Conservation (phyloP, 257 asterid species). For the Fraxinus anomala region DNA sequence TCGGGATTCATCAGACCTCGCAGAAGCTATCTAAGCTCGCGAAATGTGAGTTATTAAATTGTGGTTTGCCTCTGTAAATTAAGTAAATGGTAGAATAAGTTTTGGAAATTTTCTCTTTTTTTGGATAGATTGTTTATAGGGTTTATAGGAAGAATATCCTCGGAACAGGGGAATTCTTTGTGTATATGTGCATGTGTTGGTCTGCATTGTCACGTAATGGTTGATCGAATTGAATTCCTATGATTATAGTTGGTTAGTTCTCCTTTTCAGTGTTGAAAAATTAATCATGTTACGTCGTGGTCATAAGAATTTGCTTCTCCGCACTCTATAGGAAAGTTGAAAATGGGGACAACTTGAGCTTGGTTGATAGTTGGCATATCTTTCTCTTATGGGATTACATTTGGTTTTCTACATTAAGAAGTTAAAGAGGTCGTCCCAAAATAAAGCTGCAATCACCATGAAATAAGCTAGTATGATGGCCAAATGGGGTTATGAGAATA, state of each 20-base stretch:
- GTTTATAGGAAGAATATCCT: neutral
- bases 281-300: neutral
- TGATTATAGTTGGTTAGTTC: neutral
- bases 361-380: conserved; percentile 4
- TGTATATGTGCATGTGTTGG: neutral
- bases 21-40: conserved; percentile 55
- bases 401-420: neutral
- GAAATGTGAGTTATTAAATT: conserved; percentile 35
- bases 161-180: neutral
- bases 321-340: neutral
- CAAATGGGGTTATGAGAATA: neutral
- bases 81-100: neutral
- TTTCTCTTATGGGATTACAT: neutral
- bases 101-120: neutral
- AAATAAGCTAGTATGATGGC: conserved; percentile 4
- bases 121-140: neutral
- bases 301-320: neutral
- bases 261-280: neutral
- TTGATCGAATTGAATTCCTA: conserved; percentile 11
- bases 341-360: neutral
- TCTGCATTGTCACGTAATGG: neutral
- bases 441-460: neutral
- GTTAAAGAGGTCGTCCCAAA: neutral
- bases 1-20: conserved; percentile 53
- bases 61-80: neutral